Evolutionary conservation across 2,329 filamentous ascomycete species (phyloP), one percentile per base, ranked within the genome.

Genomic region (Penicillium hesseltinei): DNA sequence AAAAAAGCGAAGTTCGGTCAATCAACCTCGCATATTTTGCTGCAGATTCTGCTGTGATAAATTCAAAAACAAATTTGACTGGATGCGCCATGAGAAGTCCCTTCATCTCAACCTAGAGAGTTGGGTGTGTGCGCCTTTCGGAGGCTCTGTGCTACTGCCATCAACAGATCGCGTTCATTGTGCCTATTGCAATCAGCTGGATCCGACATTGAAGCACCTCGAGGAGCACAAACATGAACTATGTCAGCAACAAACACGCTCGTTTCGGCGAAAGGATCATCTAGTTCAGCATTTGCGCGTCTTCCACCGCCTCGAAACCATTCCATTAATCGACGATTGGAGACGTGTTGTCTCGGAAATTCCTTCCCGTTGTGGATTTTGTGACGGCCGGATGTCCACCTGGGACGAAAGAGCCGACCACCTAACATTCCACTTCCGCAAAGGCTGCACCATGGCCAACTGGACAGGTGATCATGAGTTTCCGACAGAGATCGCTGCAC

Each of bases 221-320:
- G 76, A 79, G 43, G 70, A 68, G 7, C 81, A 84, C 63, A 79
- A 81, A 39, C 76, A 82, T 58, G 61, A 66, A 11, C 69, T 73
- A 6, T 83, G 81, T 63, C 75, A 78, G 52, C 74, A 78, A 39
- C 79, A 80, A 42, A 72, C 74, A 23, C 73, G 79, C 19, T 80
- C 77, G 0, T 83, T 83, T 64, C 80, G 78, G 57, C 73, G 81
- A 7, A 83, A 83, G 64, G 81, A 83, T 57, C 81, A 83, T 58
- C 71, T 84, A 0, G 70, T 80, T 27, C 81, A 84, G 59, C 81
- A 83, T 66, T 64, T 83, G 15, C 75, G 80, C 4, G 69, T 82
- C 15, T 77, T 82, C 67, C 81, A 84, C 7, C 25, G 25, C 40
- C 59, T 81, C 72, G 63, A 78, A 73, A 55, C 50, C 1, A 29